Percentiles rank a stretch among this genome's conserved stretches.
Conservation (phyloP, 2,329 filamentous ascomycete genomes). For the Colletotrichum euphorbiae region DNA sequence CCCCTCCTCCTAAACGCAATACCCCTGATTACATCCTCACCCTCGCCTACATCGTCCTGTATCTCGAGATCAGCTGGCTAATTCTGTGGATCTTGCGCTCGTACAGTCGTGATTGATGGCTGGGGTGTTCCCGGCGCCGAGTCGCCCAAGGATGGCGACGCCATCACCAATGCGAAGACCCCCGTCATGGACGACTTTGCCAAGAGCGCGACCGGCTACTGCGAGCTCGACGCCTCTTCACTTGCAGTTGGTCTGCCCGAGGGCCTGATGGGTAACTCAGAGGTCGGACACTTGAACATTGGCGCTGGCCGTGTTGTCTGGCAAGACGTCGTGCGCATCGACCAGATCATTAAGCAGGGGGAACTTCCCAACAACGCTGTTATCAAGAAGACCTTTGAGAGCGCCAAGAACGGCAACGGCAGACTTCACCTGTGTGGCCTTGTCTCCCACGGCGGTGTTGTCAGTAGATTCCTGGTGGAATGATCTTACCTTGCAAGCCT, state of each 20-base stretch:
- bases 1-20: conserved; percentile 37
- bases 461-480: conserved; percentile 52
- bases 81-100: conserved; percentile 65
- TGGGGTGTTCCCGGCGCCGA: conserved; percentile 89
- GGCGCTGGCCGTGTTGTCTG: conserved; percentile 97
- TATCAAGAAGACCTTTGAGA: conserved; percentile 80
- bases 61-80: conserved; percentile 70
- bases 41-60: conserved; percentile 61
- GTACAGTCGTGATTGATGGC: conserved; percentile 95
- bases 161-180: conserved; percentile 92
- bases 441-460: conserved; percentile 93
- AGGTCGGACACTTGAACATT: conserved; percentile 99
- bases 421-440: conserved; percentile 92
- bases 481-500: background rate
- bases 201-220: conserved; percentile 84
- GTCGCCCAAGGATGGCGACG: conserved; percentile 90
- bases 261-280: conserved; percentile 98
- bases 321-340: conserved; percentile 98
- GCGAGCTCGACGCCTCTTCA: conserved; percentile 94
- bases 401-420: conserved; percentile 88
- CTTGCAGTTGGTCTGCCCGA: conserved; percentile 95
- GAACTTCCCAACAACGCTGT: conserved; percentile 81
- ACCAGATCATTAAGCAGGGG: conserved; percentile 88
- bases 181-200: conserved; percentile 95
- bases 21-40: conserved; percentile 41